Conservation (phyloP, 164 flowering plant species). For the Vitis cinerea region DNA sequence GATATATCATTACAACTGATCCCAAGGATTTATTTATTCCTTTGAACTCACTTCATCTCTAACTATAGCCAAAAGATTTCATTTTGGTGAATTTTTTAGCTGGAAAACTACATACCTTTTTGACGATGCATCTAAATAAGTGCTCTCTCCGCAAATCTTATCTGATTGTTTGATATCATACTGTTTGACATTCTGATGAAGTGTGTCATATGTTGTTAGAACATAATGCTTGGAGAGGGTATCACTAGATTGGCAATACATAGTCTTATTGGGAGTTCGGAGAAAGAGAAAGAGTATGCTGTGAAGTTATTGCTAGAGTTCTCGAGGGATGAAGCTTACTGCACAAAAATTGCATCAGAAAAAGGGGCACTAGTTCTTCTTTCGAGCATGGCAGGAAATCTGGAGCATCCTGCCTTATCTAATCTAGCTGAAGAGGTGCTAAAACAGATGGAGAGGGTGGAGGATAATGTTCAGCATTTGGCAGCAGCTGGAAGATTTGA, state of each 20-base stretch:
- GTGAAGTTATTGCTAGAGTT: conserved; percentile 56
- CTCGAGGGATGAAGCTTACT: conserved; percentile 42
- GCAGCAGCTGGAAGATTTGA: conserved; percentile 68
- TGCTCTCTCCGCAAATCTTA: too few relatives aligned
- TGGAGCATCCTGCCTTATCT: conserved; percentile 47
- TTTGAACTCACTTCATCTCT: too few relatives aligned
- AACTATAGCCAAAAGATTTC: too few relatives aligned
- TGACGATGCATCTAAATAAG: too few relatives aligned
- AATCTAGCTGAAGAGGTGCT: conserved; percentile 59
- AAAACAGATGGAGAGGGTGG: conserved; percentile 42
- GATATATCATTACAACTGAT: too few relatives aligned
- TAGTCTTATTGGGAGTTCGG: conserved; percentile 53
- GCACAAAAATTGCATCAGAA: conserved; percentile 49
- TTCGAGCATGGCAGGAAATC: conserved; percentile 51
- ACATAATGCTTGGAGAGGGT: conserved; percentile 53
- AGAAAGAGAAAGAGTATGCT: conserved; percentile 53
- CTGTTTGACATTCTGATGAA: conserved; percentile 2
- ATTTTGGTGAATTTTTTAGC: too few relatives aligned
- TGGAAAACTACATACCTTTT: too few relatives aligned
- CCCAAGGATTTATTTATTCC: too few relatives aligned
- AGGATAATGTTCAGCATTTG: conserved; percentile 45
- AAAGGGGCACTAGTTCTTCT: conserved; percentile 66
- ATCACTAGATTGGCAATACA: conserved; percentile 49
- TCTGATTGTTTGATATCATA: not conserved
- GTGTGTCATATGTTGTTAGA: conserved; percentile 23